A percentile compares a stretch with the other conserved stretches of the same genome.
phyloP scores from a whole-genome alignment of 2,329 filamentous ascomycete genomes.

The Ophiostoma fasciatum region DNA sequence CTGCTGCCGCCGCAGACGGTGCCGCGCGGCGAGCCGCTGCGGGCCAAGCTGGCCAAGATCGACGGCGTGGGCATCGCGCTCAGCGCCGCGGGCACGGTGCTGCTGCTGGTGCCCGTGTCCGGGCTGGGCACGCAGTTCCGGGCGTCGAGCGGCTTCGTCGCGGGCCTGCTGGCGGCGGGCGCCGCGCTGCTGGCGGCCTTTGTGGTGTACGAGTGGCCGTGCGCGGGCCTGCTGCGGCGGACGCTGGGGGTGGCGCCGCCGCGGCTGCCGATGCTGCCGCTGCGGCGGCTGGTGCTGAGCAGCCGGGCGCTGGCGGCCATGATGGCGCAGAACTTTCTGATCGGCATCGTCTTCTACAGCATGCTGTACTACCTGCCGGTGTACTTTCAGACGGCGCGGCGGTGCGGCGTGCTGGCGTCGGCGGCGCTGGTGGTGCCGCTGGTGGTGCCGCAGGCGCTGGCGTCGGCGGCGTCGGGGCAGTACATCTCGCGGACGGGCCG shows the following conservation, averaged over 20 bases:
- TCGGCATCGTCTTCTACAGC: background rate
- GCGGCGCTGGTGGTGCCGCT: constrained; percentile 17
- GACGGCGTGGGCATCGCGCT: constrained; percentile 43
- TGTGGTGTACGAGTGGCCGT: constrained; percentile 3
- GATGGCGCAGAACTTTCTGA: background rate
- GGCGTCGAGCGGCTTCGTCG: constrained; percentile 41
- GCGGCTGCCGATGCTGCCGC: too few species aligned
- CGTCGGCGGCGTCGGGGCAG: constrained; percentile 18
- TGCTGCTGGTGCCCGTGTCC: constrained; percentile 50
- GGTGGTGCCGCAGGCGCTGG: constrained; percentile 15
- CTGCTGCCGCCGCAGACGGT: constrained; percentile 33
- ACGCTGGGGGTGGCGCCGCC: too few species aligned
- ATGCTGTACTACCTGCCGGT: constrained; percentile 9
- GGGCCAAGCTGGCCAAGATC: constrained; percentile 36
- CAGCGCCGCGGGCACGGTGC: constrained; percentile 38
- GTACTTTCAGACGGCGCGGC: constrained; percentile 16
- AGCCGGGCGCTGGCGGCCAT: background rate
- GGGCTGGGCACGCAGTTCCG: constrained; percentile 38
- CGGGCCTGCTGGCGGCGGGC: constrained; percentile 33
- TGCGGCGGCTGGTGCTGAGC: too few species aligned
- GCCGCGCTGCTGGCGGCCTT: background rate
- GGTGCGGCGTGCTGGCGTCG: constrained; percentile 14
- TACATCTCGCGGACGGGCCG: constrained; percentile 16
- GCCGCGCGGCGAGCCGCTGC: constrained; percentile 23
- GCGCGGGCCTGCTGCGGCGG: too few species aligned